Evolutionary conservation across 805 yeast species (phyloP), one percentile per base, ranked within the genome.

Genomic region (Komagataella pastoris): DNA sequence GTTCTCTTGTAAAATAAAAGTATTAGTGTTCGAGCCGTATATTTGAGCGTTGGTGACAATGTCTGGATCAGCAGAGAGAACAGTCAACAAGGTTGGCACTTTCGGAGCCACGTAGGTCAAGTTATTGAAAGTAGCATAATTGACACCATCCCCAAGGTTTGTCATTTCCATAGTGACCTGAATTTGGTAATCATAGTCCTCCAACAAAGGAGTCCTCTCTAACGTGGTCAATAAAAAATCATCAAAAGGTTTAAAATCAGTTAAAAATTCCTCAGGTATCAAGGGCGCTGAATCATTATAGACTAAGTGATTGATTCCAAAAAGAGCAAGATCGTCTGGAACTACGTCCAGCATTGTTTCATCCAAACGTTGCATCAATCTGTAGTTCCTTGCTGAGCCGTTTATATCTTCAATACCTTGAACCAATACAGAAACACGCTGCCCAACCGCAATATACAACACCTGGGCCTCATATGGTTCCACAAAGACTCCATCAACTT

Each of bases 91-190:
- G 5, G 89, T 77, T 50, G 95, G 95, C 23, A 83, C 81, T 57
- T 78, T 79, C 48, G 93, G 93, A 3, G 76, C 68, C 46, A 75
- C 76, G 57, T 76, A 84, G 1, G 88, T 75, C 55, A 79, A 63
- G 59, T 80, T 77, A 62, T 85, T 83, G 74, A 85, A 84, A 62
- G 84, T 79, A 5, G 93, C 90, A 60, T 85, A 85, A 57, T 79
- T 82, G 49, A 84, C 72, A 57, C 93, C 95, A 59, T 85, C 80
- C 24, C 81, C 86, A 52, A 85, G 69, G 57, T 80, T 82, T 17
- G 76, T 79, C 90, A 83, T 84, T 52, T 69, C 71, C 55, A 82
- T 77, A 59, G 74, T 78, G 55, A 81, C 72, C 23, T 73, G 76
- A 54, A 82, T 77, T 55, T 72, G 80, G 53, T 75, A 72, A 64